Base-by-base conservation (phyloP, 1,284 basidiomycete species). In the Phlebopus sp. region DNA sequence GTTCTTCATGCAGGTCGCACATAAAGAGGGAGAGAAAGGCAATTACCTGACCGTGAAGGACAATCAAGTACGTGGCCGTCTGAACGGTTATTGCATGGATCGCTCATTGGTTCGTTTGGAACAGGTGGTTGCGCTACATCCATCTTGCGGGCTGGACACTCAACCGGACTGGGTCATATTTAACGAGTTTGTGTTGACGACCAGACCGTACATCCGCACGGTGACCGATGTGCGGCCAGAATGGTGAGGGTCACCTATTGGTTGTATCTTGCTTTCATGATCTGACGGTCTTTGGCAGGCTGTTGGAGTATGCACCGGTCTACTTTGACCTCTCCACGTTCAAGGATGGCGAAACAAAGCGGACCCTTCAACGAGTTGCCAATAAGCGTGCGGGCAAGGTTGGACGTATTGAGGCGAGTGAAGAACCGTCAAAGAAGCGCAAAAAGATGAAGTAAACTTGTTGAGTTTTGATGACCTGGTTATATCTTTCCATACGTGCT, bases 1-100 rank as follows among this genome's bases (percentile, higher is more conserved):
- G 0, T 99, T 93, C 78, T 99, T 99, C 73, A 97, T 97, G 96
- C 96, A 98, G 67, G 85, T 96, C 7, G 96, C 95, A 5, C 93
- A 97, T 69, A 92, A 92, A 67, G 91, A 94, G 62, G 92, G 92
- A n/a, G 90, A 92, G 60, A 93, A 92, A 73, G 83, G 83, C 2
- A 79, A 74, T 50, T 95, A 95, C 66, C 63, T 85, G 55, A 98
- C 94, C 0, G 84, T 97, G 55, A 98, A 97, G 72, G 94, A 98
- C 66, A 92, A 95, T 62, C 92, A 95, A 73, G 84, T 81, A 55
- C 4, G 56, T 31, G 30, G 13, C 1, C 5, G 2, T 15, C 2
- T 10, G 9, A 21, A 25, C 21, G 23, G 13, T 29, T 31, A 11
- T 1, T 13, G 4, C 21, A 21, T 4, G 17, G 13, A 39, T 6